Evolutionary conservation across 2,329 filamentous ascomycete species (phyloP), one percentile per base, ranked within the genome.

Genomic region (Nemania bipapillata): DNA sequence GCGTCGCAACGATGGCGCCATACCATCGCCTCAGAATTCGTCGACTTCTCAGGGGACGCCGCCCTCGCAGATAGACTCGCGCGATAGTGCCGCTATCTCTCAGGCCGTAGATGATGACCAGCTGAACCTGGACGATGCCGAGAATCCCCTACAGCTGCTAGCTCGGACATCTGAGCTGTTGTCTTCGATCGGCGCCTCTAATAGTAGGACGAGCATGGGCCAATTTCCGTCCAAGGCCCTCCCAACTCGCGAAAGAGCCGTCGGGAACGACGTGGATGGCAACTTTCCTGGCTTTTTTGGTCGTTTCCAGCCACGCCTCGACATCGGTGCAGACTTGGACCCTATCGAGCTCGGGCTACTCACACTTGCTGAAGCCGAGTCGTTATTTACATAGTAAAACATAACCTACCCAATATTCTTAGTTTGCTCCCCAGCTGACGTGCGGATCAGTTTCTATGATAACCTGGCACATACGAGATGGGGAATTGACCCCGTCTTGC

Each of bases 101-200:
- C 80, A 82, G 60, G 81, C 79, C 30, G 75, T 79, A 0, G 83
- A 85, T 28, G 84, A 85, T 61, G 80, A 81, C 50, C 82, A 83
- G 67, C 79, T 85, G 35, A 80, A 86, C 50, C 76, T 81, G 6
- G 90, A 93, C 72, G 91, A 92, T 76, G 91, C 91, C 3, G 91
- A 93, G 75, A 93, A 93, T 69, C 91, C 91, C 0, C 81, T 93
- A 4, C 91, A 93, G 77, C 81, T 93, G 17, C 87, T 93, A 37
- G 91, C 91, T 2, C 86, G 91, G 35, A 91, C 91, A 0, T 93
- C 91, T 0, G 90, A 92, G 78, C 83, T 91, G 45, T 86, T 79
- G 9, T 79, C 77, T 17, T 78, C 77, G 2, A 78, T 78, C 26
- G 77, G 78, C 1, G 59, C 78, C 58, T 68, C 77, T 66, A 37